Base-by-base conservation (phyloP, 257 asterid genomes). In the Solanum tacnaense region DNA sequence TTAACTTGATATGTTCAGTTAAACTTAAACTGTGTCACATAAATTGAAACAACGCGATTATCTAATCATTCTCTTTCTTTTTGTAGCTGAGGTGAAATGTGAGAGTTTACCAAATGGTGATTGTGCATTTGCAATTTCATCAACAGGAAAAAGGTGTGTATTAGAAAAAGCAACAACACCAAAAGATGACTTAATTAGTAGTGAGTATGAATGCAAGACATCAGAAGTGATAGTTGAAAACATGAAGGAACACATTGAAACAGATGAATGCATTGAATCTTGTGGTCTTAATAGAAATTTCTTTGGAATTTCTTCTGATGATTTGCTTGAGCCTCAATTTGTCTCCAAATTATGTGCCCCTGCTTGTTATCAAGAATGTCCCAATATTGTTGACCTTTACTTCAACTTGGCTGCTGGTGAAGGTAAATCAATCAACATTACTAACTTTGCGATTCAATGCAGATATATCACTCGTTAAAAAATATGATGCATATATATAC, bases 141-240 rank as follows among this genome's bases (percentile, higher is more conserved):
- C 99, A 15, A 92, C 99, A 15, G 98, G 98, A 41, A 93, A 97
- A 91, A 93, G 99, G 82, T 97, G 98, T 87, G 91, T 94, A 91
- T 56, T 96, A 86, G 99, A 97, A 94, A 94, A 94, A 38, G 91
- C 71, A 88, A 44, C 6, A 44, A 35, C 44, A 38, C 68, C 68
- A 31, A 91, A 87, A 27, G 91, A 87, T 9, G 95, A 94, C 3
- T 84, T 73, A 88, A 25, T 68, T 27, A 67, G 3, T 67, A 85
- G 88, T 9, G 90, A 87, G 4, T 93, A 92, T 90, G 92, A 92
- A 86, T 96, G 99, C 88, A 92, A 93, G 90, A 91, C 98, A 6
- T 95, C 99, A 31, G 96, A 93, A 88, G 98, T 95, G 49, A 85
- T 94, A 8, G 96, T 94, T 86, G 96, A 89, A 86, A 90, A 93